Conservation (phyloP, 2,329 filamentous ascomycete genomes). For the Sclerotinia glacialis region DNA sequence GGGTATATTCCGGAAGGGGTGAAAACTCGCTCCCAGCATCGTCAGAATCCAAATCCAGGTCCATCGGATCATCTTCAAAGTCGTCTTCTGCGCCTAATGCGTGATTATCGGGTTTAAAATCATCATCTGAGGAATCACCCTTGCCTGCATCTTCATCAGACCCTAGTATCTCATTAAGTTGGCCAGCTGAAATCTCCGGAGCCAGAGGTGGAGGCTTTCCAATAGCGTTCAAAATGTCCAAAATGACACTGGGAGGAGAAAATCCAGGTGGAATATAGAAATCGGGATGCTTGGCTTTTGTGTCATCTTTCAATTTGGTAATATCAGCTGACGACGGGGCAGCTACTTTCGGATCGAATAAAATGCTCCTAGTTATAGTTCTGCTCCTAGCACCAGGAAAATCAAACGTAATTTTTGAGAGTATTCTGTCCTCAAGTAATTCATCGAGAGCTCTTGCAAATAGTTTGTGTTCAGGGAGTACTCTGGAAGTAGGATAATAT, state of each 20-base stretch:
- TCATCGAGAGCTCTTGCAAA: slow-evolving; percentile 32
- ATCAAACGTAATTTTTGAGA: slow-evolving; percentile 23
- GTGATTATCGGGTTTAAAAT: slow-evolving; percentile 11
- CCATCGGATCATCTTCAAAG: slow-evolving; percentile 16
- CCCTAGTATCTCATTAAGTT: slow-evolving; percentile 9
- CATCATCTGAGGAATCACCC: slow-evolving; percentile 16
- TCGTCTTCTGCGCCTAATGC: slow-evolving; percentile 1
- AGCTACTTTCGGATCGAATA: neutral
- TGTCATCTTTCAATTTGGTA: slow-evolving; percentile 28
- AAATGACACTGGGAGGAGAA: slow-evolving; percentile 29
- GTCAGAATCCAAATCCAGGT: slow-evolving; percentile 15
- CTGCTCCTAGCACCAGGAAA: slow-evolving; percentile 14
- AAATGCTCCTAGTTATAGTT: slow-evolving; percentile 16
- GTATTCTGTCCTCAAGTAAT: slow-evolving; percentile 28
- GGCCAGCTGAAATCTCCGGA: neutral
- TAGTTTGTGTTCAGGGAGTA: slow-evolving; percentile 33
- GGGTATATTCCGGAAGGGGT: neutral
- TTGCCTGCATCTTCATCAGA: slow-evolving; percentile 4
- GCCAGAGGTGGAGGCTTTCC: slow-evolving; percentile 12
- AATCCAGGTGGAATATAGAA: slow-evolving; percentile 35
- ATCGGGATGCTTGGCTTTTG: slow-evolving; percentile 30
- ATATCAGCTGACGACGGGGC: slow-evolving; percentile 17
- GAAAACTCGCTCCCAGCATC: slow-evolving; percentile 12
- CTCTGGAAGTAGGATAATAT: slow-evolving; percentile 24
- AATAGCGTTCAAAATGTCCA: slow-evolving; percentile 26